Conservation (phyloP, 108 stramenopile genomes). For the Schizochytrium sp. region DNA sequence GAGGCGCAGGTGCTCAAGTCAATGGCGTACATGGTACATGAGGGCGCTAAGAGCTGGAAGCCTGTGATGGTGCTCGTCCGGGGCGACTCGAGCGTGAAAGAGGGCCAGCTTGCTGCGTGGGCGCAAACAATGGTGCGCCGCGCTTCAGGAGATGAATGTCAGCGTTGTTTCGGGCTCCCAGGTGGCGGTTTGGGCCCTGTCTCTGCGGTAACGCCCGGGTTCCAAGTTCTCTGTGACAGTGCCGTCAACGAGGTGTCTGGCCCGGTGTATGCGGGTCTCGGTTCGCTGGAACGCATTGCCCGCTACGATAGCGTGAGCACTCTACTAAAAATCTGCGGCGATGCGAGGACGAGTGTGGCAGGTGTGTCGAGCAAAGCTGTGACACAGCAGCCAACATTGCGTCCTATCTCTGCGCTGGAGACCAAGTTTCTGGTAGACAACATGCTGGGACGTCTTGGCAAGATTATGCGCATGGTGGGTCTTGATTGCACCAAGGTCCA, state of each 20-base stretch:
- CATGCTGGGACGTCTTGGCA: neutral
- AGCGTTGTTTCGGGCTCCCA: neutral
- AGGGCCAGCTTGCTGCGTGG: neutral
- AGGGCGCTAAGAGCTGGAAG: neutral
- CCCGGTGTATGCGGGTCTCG: neutral
- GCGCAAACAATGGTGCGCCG: neutral
- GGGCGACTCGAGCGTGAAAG: neutral
- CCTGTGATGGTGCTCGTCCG: neutral
- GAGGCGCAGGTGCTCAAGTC: neutral
- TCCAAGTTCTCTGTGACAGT: neutral
- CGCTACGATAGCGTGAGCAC: neutral
- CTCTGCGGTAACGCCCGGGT: neutral
- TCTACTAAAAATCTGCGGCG: neutral
- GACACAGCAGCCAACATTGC: neutral
- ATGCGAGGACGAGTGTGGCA: neutral
- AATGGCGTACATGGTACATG: constrained; percentile 1
- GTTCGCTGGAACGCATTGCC: neutral
- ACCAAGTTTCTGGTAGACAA: neutral
- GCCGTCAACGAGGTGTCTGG: neutral
- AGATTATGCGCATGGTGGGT: neutral
- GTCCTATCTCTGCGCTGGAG: neutral
- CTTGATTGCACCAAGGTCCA: neutral
- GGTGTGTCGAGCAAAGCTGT: neutral
- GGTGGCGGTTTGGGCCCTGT: neutral
- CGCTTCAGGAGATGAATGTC: neutral